phyloP scores from a whole-genome alignment of 192 early-diverging fungal genomes.

The Phlyctochytrium bullatum region DNA sequence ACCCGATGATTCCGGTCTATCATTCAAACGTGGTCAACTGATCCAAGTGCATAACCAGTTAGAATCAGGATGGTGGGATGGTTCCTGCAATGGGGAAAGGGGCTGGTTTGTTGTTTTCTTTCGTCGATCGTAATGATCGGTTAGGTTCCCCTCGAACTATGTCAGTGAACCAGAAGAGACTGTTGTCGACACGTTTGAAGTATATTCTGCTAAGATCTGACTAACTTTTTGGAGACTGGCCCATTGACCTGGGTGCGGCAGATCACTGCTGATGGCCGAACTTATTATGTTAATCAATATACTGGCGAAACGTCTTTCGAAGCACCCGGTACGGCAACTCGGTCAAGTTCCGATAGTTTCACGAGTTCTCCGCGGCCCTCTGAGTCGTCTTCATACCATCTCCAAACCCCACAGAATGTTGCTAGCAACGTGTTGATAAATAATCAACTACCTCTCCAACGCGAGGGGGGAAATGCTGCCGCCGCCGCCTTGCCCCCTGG shows the following conservation, averaged over 20 bases:
- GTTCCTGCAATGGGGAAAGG: conserved; percentile 68
- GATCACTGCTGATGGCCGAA: conserved; percentile 29
- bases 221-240: conserved; percentile 9
- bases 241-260: conserved; percentile 30
- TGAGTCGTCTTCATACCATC: conserved; percentile 1
- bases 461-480: too few relatives aligned
- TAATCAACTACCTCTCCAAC: too few relatives aligned
- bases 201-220: neutral
- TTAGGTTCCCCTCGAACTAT: conserved; percentile 85
- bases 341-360: conserved; percentile 8
- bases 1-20: conserved; percentile 71
- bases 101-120: conserved; percentile 48
- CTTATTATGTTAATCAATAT: conserved; percentile 33
- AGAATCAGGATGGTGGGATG: conserved; percentile 98
- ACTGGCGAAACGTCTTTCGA: conserved; percentile 36
- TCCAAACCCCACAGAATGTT: too few relatives aligned
- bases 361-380: conserved; percentile 11
- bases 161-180: conserved; percentile 32
- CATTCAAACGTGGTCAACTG: conserved; percentile 80
- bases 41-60: conserved; percentile 89
- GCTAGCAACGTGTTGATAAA: too few relatives aligned
- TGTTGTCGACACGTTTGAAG: neutral
- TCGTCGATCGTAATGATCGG: neutral
- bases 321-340: conserved; percentile 1
- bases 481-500: conserved; percentile 38